Evolutionary conservation across 2,329 filamentous ascomycete species (phyloP), one percentile per base, ranked within the genome.

Genomic region (Colletotrichum gigasporum): DNA sequence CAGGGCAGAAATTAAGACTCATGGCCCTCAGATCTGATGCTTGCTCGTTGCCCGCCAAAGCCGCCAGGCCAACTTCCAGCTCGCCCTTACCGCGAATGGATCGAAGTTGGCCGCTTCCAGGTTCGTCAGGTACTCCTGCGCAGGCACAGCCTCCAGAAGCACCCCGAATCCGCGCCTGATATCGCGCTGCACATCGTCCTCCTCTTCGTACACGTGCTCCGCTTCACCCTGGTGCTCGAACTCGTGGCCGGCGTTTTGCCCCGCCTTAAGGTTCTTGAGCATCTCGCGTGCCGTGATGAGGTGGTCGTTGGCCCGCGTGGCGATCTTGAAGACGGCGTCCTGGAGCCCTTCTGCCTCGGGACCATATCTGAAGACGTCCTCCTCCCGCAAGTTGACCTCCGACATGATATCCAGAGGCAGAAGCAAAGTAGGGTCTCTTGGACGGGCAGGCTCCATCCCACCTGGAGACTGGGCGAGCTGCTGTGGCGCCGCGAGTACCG

Each of bases 291-390:
- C 95, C 0, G 95, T 98, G 69, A 97, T 97, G 32, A 99, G 82
- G 77, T 99, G 96, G 75, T 99, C 96, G 73, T 96, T 96, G 6
- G 96, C 96, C 35, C 95, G 87, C 0, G 96, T 99, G 0, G 96
- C 96, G 12, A 99, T 93, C 4, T 88, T 86, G 77, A 98, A 99
- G 1, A 98, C 88, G 3, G 94, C 95, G 76, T 99, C 95, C 65
- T 91, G 89, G 16, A 98, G 83, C 0, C 94, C 94, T 0, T 88
- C 83, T 0, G 95, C 95, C n/a, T 87, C 80, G 0, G 91, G 89
- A 0, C 94, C 95, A 41, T 89, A 84, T 8, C 95, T 87, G 64
- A 97, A 92, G 0, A 99, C 90, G 42, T 97, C 92, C 74, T 99
- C 96, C 75, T 98, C 95, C 54, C 88, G 88, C 1, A 98, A 85